Percentiles rank a stretch among this genome's conserved stretches.
phyloP scores from a whole-genome alignment of 2,329 filamentous ascomycete genomes.

The Escovopsis sp. region DNA sequence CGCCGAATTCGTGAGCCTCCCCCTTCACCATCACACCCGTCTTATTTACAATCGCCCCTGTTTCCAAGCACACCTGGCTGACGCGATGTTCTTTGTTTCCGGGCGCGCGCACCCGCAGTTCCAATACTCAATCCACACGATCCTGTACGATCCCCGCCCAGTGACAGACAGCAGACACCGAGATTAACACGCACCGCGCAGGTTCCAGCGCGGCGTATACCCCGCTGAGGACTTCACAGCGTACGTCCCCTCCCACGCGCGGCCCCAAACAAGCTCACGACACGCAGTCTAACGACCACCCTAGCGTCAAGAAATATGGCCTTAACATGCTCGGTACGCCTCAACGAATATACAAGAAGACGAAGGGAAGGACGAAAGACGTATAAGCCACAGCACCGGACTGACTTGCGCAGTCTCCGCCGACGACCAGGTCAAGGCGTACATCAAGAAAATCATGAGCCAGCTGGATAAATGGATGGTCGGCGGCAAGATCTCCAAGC shows the following conservation, averaged over 20 bases:
- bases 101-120: conserved; percentile 38
- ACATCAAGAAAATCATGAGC: conserved; percentile 98
- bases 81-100: not conserved
- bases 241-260: conserved; percentile 32
- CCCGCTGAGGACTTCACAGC: conserved; percentile 94
- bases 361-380: no score
- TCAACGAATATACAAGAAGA: no score
- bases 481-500: conserved; percentile 88
- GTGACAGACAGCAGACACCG: not conserved
- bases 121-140: conserved; percentile 96
- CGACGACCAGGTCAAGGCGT: conserved; percentile 96
- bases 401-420: conserved; percentile 50
- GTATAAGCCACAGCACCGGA: not conserved
- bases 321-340: conserved; percentile 76
- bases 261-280: not conserved
- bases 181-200: conserved; percentile 18
- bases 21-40: conserved; percentile 37
- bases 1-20: conserved; percentile 65
- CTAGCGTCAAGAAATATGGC: conserved; percentile 89
- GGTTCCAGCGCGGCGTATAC: conserved; percentile 75
- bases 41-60: not conserved
- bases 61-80: conserved; percentile 6
- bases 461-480: conserved; percentile 98
- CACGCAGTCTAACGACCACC: not conserved
- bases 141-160: conserved; percentile 46